A percentile compares a stretch with the other conserved stretches of the same genome.
Conservation (phyloP, 2,329 filamentous ascomycete genomes). For the Byssochlamys sp. region DNA sequence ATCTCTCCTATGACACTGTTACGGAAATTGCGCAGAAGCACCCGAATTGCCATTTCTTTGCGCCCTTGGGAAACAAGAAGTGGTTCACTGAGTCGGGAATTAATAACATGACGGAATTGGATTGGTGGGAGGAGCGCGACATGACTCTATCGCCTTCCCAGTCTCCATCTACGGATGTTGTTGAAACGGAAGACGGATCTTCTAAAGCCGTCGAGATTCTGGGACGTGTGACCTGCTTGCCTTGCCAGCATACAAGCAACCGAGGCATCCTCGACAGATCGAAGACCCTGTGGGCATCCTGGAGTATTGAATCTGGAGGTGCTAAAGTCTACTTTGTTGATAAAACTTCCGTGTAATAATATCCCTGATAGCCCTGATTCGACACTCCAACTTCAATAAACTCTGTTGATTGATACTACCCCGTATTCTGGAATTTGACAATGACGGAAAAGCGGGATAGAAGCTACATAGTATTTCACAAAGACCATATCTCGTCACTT, state of each 20-base stretch:
- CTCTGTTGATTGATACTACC: no score
- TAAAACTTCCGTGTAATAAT: no score
- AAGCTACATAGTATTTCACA: no score
- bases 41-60: slow-evolving; percentile 77
- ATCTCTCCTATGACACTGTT: slow-evolving; percentile 69
- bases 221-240: slow-evolving; percentile 67
- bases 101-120: slow-evolving; percentile 71
- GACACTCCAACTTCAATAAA: no score
- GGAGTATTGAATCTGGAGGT: slow-evolving; percentile 64
- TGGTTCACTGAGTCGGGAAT: slow-evolving; percentile 71
- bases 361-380: no score
- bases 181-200: slow-evolving; percentile 14
- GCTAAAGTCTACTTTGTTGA: slow-evolving; percentile 67
- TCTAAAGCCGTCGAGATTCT: slow-evolving; percentile 43
- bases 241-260: slow-evolving; percentile 72
- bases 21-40: slow-evolving; percentile 60
- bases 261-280: slow-evolving; percentile 60
- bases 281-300: slow-evolving; percentile 78
- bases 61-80: slow-evolving; percentile 67
- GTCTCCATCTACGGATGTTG: slow-evolving; percentile 17
- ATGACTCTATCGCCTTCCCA: slow-evolving; percentile 49
- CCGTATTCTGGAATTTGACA: no score
- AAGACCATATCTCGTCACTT: no score
- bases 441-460: no score
- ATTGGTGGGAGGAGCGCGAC: slow-evolving; percentile 86